Evolutionary conservation across 2,329 filamentous ascomycete genomes (phyloP).

Genomic region (Aureobasidium sp.): DNA sequence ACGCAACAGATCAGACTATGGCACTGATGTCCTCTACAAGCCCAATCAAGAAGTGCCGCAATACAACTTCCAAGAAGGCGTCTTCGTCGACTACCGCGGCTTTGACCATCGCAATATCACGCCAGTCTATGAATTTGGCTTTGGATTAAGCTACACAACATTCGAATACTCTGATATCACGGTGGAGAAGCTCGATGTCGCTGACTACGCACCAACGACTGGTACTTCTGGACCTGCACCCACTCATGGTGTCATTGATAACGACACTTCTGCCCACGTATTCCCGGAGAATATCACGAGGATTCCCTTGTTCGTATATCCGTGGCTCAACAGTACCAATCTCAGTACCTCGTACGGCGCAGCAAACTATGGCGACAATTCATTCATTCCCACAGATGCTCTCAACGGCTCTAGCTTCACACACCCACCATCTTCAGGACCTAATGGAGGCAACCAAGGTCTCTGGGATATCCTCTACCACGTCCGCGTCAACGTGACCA

Average conservation of each 20-base stretch:
- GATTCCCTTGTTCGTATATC: slow-evolving; percentile 57
- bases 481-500: slow-evolving; percentile 59
- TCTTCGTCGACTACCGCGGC: slow-evolving; percentile 69
- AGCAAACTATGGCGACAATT: slow-evolving; percentile 51
- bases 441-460: slow-evolving; percentile 50
- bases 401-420: slow-evolving; percentile 50
- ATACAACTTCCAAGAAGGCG: slow-evolving; percentile 63
- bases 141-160: slow-evolving; percentile 68
- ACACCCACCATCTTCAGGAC: slow-evolving; percentile 56
- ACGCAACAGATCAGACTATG: slow-evolving; percentile 57
- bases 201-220: slow-evolving; percentile 50
- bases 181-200: slow-evolving; percentile 40
- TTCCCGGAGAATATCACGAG: slow-evolving; percentile 55
- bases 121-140: slow-evolving; percentile 71
- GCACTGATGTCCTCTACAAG: slow-evolving; percentile 55
- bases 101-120: slow-evolving; percentile 59
- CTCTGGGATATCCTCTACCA: slow-evolving; percentile 63
- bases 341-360: slow-evolving; percentile 53
- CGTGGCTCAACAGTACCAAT: slow-evolving; percentile 59
- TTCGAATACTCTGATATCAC: slow-evolving; percentile 61
- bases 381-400: slow-evolving; percentile 54
- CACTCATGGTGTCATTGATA: slow-evolving; percentile 44
- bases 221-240: slow-evolving; percentile 58
- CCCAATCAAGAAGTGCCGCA: slow-evolving; percentile 66
- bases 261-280: slow-evolving; percentile 48